Evolutionary conservation across 2,329 filamentous ascomycete species (phyloP), one percentile per base, ranked within the genome.

Genomic region (Alternaria solani): DNA sequence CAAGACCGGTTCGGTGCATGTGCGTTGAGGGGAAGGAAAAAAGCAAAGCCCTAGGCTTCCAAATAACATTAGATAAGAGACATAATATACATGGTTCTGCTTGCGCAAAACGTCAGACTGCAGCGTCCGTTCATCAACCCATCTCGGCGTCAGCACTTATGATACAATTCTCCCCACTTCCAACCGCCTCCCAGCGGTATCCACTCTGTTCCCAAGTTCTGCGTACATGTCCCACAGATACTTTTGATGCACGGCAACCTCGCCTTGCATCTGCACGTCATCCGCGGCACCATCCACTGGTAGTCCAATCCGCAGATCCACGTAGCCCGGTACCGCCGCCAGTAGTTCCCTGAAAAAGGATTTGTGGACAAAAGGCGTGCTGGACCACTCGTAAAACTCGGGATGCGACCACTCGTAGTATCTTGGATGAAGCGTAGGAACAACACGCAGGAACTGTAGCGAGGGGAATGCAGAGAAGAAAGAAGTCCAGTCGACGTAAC

Each of bases 381-480:
- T 58, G 1, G 41, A 26, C 72, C 73, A 75, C 7, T 67, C 63
- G 3, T 41, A 32, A 6, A 75, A 51, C 44, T 75, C 73, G 0
- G 64, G 48, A 18, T 58, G 56, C 2, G 72, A 69, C 73, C 73
- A 75, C 36, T 74, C 73, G 56, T 69, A 68, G 52, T 75, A 75
- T 30, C 71, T 58, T 0, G 68, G 55, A 43, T 75, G 71, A 12
- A 75, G 69, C 0, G 66, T 72, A 0, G 69, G 71, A 7, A 73
- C 62, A n/a, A 75, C 65, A 16, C 67, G 68, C 6, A 75, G 48
- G 26, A 67, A 68, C 1, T 66, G 61, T 5, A 75, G 53, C 0
- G 67, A 60, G 0, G 70, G 51, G 18, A 75, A 70, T 0, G 58
- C 36, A 14, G 67, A 59, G 52, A 75, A 73, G 48, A 75, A 71